These are phyloP conservation scores for Pneumocystis wakefieldiae DNA, from an alignment of 1,139 yeast genomes.

Conservation along the genomic window DNA sequence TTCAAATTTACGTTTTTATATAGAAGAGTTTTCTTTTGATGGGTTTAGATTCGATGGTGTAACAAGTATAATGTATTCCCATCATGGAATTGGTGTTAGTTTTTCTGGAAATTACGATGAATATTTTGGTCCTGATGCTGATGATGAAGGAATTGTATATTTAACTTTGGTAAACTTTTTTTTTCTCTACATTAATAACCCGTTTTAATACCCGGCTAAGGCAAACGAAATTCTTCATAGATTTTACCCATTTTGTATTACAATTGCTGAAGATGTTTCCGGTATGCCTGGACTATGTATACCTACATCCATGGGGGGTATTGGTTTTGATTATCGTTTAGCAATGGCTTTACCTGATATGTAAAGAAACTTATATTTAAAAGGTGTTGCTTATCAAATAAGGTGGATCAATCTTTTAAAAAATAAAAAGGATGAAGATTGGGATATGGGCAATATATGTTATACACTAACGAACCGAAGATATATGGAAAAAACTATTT, in stretches of 20 bases:
- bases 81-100: constrained; percentile 80
- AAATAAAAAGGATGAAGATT: constrained; percentile 70
- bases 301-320: constrained; percentile 61
- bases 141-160: constrained; percentile 73
- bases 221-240: constrained; percentile 64
- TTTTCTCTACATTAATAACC: constrained; percentile 1
- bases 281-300: constrained; percentile 94
- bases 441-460: constrained; percentile 75
- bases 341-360: constrained; percentile 98
- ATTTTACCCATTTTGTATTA: constrained; percentile 42
- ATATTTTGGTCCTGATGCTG: constrained; percentile 69
- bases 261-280: constrained; percentile 92
- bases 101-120: constrained; percentile 90
- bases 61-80: constrained; percentile 78
- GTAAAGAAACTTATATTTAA: constrained; percentile 21
- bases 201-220: not conserved
- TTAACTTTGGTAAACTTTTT: constrained; percentile 38
- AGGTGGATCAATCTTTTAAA: constrained; percentile 80
- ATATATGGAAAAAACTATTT: constrained; percentile 74
- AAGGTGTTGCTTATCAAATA: not conserved
- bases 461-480: constrained; percentile 79
- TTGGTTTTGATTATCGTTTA: constrained; percentile 82
- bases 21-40: constrained; percentile 75
- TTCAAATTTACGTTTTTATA: constrained; percentile 72
- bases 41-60: constrained; percentile 97